These are phyloP conservation scores for Prunus mira DNA, from an alignment of 306 rosid genomes.

Conservation along the genomic window DNA sequence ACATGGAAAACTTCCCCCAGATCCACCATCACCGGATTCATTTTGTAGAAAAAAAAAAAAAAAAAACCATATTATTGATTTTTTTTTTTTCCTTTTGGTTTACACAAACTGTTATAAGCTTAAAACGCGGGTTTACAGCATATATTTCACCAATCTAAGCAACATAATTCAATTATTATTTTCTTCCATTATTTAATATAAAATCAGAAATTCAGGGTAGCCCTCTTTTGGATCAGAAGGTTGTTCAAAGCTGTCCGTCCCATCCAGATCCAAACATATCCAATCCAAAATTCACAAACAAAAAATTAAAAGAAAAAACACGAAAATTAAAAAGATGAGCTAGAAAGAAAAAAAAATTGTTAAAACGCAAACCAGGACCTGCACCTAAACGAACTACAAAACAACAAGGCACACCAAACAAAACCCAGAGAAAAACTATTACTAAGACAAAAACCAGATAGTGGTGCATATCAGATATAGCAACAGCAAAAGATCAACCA, in stretches of 20 bases:
- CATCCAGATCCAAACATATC: neutral
- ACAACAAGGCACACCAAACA: neutral
- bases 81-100: neutral
- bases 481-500: neutral
- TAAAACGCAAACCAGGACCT: neutral
- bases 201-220: neutral
- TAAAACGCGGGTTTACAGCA: neutral
- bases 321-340: neutral
- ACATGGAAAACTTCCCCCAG: neutral
- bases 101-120: conserved; percentile 9
- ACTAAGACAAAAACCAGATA: neutral
- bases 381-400: neutral
- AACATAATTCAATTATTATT: neutral
- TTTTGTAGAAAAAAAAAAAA: neutral
- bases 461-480: neutral
- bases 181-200: neutral
- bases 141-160: conserved; percentile 3
- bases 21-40: neutral
- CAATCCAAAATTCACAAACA: neutral
- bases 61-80: neutral
- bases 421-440: neutral
- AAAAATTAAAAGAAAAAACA: neutral
- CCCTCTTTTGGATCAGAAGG: neutral
- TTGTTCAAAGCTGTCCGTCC: neutral
- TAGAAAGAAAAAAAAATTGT: neutral